Evolutionary conservation across 2,329 filamentous ascomycete genomes (phyloP).

Genomic region (Leptodontidium sp.): DNA sequence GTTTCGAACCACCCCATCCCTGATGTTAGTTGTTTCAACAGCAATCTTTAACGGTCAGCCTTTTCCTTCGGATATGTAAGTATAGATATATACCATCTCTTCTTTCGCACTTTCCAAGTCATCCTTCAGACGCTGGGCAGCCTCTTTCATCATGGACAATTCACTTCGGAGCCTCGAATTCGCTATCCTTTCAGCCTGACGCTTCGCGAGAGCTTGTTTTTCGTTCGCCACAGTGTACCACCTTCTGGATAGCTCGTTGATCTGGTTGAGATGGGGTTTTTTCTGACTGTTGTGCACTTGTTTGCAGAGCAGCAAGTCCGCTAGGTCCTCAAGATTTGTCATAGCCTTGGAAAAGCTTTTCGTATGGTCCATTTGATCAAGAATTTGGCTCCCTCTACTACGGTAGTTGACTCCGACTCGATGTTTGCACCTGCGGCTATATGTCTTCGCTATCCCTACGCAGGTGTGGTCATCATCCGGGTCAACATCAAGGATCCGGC

Average conservation of each 20-base stretch:
- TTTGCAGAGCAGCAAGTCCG: slow-evolving; percentile 30
- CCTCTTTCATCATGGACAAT: slow-evolving; percentile 2
- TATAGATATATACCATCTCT: slow-evolving; percentile 7
- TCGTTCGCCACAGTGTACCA: slow-evolving; percentile 14
- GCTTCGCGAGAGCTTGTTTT: background rate
- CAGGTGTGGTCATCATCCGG: slow-evolving; percentile 22
- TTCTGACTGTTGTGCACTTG: slow-evolving; percentile 19
- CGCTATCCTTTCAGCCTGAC: background rate
- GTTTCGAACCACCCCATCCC: background rate
- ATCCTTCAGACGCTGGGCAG: slow-evolving; percentile 5
- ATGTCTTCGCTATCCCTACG: slow-evolving; percentile 22
- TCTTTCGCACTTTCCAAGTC: slow-evolving; percentile 2
- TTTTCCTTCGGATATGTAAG: no score
- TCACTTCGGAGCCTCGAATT: background rate
- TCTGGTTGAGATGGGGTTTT: slow-evolving; percentile 22
- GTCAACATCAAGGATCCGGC: slow-evolving; percentile 23
- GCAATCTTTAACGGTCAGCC: background rate
- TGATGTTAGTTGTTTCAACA: background rate
- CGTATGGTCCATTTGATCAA: slow-evolving; percentile 28
- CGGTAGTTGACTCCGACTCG: slow-evolving; percentile 10
- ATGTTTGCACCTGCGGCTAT: slow-evolving; percentile 14
- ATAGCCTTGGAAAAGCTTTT: slow-evolving; percentile 11
- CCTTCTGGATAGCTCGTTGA: slow-evolving; percentile 11
- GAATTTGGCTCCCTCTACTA: slow-evolving; percentile 16
- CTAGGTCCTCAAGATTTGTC: slow-evolving; percentile 17